These are phyloP conservation scores for Vicia sativa DNA, from an alignment of 306 rosid genomes.

Conservation along the genomic window DNA sequence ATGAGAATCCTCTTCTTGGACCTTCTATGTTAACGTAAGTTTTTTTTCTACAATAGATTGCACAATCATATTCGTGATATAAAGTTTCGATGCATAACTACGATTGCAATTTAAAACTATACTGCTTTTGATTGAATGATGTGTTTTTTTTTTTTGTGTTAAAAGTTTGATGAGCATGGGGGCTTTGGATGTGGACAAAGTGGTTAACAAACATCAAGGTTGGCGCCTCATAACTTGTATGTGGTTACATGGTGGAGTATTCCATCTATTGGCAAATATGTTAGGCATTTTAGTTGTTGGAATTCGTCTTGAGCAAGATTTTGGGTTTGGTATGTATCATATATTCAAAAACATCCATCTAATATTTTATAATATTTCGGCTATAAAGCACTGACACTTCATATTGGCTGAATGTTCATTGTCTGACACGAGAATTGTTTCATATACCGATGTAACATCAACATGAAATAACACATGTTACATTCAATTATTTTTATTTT, in stretches of 20 bases:
- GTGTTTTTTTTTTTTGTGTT: conserved; percentile 37
- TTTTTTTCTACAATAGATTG: background rate
- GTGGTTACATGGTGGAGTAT: conserved; percentile 95
- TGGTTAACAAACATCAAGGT: conserved; percentile 70
- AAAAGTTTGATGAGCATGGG: conserved; percentile 90
- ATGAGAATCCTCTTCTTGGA: conserved; percentile 90
- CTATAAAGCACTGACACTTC: background rate
- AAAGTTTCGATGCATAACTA: background rate
- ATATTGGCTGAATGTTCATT: background rate
- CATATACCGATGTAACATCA: too few relatives aligned
- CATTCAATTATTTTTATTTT: background rate
- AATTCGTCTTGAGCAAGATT: conserved; percentile 94
- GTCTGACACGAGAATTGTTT: too few relatives aligned
- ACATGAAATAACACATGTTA: background rate
- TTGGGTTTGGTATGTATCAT: conserved; percentile 78
- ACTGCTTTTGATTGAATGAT: conserved; percentile 1
- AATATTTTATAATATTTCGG: background rate
- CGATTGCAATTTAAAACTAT: background rate
- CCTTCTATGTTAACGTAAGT: conserved; percentile 86
- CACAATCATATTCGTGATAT: too few relatives aligned
- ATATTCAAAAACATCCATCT: background rate
- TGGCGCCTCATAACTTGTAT: conserved; percentile 90
- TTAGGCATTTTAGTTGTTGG: conserved; percentile 82
- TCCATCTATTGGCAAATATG: conserved; percentile 89
- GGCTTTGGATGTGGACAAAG: conserved; percentile 73